Evolutionary conservation across 768 basidiomycete species (phyloP).

Genomic region (Tricholoma matsutake): DNA sequence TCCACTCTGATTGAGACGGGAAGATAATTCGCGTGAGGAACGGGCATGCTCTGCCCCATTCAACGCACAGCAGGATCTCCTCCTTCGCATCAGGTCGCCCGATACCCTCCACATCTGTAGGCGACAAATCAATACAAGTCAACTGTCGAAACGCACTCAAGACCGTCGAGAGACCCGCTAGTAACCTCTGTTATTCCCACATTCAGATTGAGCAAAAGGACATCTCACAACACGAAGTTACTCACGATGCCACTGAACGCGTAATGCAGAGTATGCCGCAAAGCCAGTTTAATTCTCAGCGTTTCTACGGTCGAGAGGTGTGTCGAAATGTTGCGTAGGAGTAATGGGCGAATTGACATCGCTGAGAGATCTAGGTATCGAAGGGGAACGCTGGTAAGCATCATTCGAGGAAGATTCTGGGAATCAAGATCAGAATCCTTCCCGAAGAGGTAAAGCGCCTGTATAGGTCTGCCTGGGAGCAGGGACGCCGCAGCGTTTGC

Average conservation of each 20-base stretch:
- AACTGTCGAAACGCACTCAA: constrained; percentile 48
- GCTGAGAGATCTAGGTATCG: constrained; percentile 56
- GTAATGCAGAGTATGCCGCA: constrained; percentile 64
- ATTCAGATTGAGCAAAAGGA: background rate
- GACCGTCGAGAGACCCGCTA: constrained; percentile 59
- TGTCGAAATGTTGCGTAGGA: constrained; percentile 53
- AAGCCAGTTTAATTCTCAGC: constrained; percentile 54
- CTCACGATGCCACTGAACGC: constrained; percentile 66
- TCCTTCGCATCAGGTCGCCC: constrained; percentile 43
- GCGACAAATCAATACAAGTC: constrained; percentile 56
- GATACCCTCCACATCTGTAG: constrained; percentile 48
- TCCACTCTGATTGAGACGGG: constrained; percentile 55
- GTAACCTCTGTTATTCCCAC: constrained; percentile 42
- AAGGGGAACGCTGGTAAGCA: constrained; percentile 45
- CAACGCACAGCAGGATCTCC: constrained; percentile 48
- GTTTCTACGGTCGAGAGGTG: constrained; percentile 48
- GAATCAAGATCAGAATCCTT: constrained; percentile 53
- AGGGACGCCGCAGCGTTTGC: constrained; percentile 55
- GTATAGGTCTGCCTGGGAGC: constrained; percentile 61
- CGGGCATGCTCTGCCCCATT: constrained; percentile 55
- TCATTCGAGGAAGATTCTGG: constrained; percentile 49
- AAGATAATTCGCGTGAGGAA: constrained; percentile 52
- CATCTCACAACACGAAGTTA: constrained; percentile 11
- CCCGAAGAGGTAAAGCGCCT: constrained; percentile 52
- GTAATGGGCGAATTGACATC: constrained; percentile 54